Conservation (phyloP, 106 monocot species). For the Allium cepa region DNA sequence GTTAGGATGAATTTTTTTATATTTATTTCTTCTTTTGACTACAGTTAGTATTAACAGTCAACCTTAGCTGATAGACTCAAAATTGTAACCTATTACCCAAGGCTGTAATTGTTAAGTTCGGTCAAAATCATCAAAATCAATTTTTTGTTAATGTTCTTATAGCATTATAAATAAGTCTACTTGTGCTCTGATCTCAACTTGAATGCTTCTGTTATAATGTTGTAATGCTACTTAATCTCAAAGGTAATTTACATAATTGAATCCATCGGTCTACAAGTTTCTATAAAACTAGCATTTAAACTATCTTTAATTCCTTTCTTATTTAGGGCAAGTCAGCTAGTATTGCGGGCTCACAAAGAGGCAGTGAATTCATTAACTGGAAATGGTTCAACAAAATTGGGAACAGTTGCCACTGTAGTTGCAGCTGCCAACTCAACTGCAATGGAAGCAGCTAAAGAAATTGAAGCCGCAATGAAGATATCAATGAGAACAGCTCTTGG, state of each 20-base stretch:
- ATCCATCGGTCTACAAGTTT: not conserved
- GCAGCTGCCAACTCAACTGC: conserved; percentile 90
- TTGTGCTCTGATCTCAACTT: too few species aligned
- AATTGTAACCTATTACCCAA: too few species aligned
- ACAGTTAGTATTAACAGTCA: too few species aligned
- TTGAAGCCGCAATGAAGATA: conserved; percentile 85
- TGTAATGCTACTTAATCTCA: not conserved
- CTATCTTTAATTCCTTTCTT: conserved; percentile 1
- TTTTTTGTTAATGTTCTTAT: too few species aligned
- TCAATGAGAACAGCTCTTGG: conserved; percentile 79
- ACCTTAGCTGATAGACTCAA: too few species aligned
- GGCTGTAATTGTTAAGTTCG: too few species aligned
- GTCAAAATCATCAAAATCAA: too few species aligned
- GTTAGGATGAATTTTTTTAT: too few species aligned
- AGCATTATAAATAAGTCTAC: too few species aligned
- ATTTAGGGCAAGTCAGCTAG: conserved; percentile 83
- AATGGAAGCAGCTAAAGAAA: conserved; percentile 86
- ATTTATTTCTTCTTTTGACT: too few species aligned
- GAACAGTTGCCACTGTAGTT: conserved; percentile 89
- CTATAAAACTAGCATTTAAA: not conserved
- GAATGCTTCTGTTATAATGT: too few species aligned
- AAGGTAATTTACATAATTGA: not conserved
- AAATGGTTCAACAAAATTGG: conserved; percentile 68
- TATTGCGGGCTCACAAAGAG: conserved; percentile 89
- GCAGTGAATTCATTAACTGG: conserved; percentile 91